Conservation (phyloP, 2,329 filamentous ascomycete species). For the Fusarium proliferatum region DNA sequence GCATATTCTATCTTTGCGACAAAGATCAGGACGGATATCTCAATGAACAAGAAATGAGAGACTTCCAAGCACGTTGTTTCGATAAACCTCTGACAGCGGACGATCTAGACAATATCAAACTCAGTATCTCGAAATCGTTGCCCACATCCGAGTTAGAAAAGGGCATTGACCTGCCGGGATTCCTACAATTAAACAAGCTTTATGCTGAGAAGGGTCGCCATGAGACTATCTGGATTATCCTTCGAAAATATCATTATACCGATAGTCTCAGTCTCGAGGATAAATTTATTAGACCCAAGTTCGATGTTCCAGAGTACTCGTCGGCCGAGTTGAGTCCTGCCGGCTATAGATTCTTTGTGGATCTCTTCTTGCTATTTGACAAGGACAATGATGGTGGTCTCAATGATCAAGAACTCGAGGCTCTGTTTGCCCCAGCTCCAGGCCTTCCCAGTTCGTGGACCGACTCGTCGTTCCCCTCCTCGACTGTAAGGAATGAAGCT, state of each 20-base stretch:
- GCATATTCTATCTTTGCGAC: slow-evolving; percentile 96
- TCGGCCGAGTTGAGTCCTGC: slow-evolving; percentile 94
- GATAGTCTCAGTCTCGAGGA: slow-evolving; percentile 94
- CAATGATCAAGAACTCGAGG: slow-evolving; percentile 84
- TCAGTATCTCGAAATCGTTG: slow-evolving; percentile 78
- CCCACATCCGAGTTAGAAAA: slow-evolving; percentile 71
- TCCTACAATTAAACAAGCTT: slow-evolving; percentile 91
- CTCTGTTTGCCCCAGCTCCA: slow-evolving; percentile 92
- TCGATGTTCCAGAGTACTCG: slow-evolving; percentile 91
- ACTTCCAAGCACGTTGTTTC: slow-evolving; percentile 93
- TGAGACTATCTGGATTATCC: slow-evolving; percentile 97
- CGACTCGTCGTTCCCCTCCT: slow-evolving; percentile 90
- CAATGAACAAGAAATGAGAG: slow-evolving; percentile 88
- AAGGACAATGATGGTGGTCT: slow-evolving; percentile 97
- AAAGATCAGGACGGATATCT: slow-evolving; percentile 95
- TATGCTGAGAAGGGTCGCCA: slow-evolving; percentile 98
- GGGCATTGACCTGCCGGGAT: slow-evolving; percentile 85
- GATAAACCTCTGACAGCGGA: slow-evolving; percentile 84
- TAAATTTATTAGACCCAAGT: slow-evolving; percentile 89
- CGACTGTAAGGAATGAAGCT: slow-evolving; percentile 93
- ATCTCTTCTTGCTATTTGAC: slow-evolving; percentile 93
- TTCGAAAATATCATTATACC: slow-evolving; percentile 95
- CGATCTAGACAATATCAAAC: slow-evolving; percentile 91
- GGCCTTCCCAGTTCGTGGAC: slow-evolving; percentile 88
- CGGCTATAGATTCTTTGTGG: slow-evolving; percentile 97